A percentile compares a stretch with the other conserved stretches of the same genome.
Conservation (phyloP, 2,329 filamentous ascomycete genomes). For the Sphaerulina vaccinii region DNA sequence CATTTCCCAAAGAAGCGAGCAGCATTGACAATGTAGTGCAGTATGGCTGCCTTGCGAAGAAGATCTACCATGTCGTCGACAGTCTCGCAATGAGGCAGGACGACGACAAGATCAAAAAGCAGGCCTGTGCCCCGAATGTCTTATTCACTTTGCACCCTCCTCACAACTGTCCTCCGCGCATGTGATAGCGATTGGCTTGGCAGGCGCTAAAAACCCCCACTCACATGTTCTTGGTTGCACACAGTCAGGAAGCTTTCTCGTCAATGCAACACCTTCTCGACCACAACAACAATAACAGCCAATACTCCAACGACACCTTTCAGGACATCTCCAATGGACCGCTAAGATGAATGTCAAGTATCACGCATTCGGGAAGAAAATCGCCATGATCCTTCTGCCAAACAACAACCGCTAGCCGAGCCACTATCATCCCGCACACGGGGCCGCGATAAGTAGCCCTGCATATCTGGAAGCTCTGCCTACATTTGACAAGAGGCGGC, state of each 20-base stretch:
- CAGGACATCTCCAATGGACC: conserved; percentile 10
- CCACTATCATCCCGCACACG: neutral
- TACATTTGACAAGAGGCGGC: conserved; percentile 9
- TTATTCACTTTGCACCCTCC: conserved; percentile 8
- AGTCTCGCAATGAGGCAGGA: neutral
- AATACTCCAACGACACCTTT: neutral
- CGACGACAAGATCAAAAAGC: conserved; percentile 3
- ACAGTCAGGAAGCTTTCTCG: neutral
- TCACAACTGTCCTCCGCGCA: neutral
- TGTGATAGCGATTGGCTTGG: conserved; percentile 1
- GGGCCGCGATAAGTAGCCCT: conserved; percentile 7
- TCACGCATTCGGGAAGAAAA: conserved; percentile 16
- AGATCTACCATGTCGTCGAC: neutral
- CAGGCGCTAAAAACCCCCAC: neutral
- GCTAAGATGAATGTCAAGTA: conserved; percentile 26
- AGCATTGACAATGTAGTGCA: conserved; percentile 18
- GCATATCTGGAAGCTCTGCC: neutral
- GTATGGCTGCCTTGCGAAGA: conserved; percentile 17
- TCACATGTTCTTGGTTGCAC: neutral
- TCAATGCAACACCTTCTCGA: conserved; percentile 4
- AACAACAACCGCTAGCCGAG: conserved; percentile 28
- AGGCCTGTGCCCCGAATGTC: neutral
- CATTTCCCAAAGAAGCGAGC: conserved; percentile 9
- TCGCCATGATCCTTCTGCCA: conserved; percentile 30
- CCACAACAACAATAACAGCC: conserved; percentile 7